phyloP scores from a whole-genome alignment of 2,329 filamentous ascomycete species.

The Aspergillus novoparasiticus region DNA sequence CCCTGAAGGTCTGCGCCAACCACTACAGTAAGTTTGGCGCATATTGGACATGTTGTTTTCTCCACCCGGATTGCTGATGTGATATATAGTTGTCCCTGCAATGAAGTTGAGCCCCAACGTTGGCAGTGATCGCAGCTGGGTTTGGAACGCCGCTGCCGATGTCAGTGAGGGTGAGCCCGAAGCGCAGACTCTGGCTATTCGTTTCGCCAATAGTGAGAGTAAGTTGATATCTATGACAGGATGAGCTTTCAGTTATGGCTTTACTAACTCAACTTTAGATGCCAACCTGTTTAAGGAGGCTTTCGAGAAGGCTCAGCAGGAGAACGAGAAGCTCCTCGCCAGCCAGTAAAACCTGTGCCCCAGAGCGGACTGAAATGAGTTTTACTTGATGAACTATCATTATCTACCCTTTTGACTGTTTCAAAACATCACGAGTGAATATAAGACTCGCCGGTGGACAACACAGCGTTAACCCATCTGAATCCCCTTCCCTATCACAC shows the following conservation, averaged over 20 bases:
- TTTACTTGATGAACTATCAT: slow-evolving; percentile 14
- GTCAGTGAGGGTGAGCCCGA: slow-evolving; percentile 98
- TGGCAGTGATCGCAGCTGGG: slow-evolving; percentile 97
- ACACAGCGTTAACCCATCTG: background rate
- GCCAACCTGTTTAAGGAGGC: slow-evolving; percentile 97
- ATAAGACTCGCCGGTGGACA: slow-evolving; percentile 2
- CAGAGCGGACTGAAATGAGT: background rate
- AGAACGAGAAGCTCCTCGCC: slow-evolving; percentile 86
- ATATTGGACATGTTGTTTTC: background rate
- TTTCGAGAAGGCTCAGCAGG: slow-evolving; percentile 94
- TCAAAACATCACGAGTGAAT: background rate
- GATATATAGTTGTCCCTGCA: slow-evolving; percentile 79
- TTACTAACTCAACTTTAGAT: slow-evolving; percentile 57
- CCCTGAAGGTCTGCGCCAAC: slow-evolving; percentile 99
- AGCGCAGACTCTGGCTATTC: slow-evolving; percentile 92
- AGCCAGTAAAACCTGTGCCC: slow-evolving; percentile 42
- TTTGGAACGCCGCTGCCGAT: slow-evolving; percentile 97
- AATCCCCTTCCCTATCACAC: slow-evolving; percentile 7
- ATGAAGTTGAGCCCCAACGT: slow-evolving; percentile 99
- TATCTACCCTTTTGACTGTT: slow-evolving; percentile 14
- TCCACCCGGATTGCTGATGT: background rate
- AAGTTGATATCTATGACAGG: slow-evolving; percentile 43
- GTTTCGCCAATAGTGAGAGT: slow-evolving; percentile 98
- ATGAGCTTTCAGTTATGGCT: background rate
- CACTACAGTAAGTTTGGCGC: slow-evolving; percentile 79